Conservation (phyloP, 495 filamentous ascomycete genomes). For the Daldinia concentrica region DNA sequence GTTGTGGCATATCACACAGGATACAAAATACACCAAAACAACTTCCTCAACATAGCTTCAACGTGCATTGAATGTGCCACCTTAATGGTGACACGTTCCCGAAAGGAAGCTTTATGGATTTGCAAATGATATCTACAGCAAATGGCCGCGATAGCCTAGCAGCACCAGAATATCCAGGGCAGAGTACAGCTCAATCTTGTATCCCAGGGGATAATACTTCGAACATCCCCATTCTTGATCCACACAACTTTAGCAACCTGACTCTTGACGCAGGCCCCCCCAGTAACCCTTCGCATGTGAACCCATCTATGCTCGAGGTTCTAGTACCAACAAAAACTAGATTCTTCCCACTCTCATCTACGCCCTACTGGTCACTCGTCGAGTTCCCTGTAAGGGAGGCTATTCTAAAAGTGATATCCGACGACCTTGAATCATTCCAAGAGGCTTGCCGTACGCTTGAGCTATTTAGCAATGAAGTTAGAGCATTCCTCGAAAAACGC, state of each 20-base stretch:
- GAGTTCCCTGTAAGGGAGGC: constrained; percentile 10
- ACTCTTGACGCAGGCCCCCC: not conserved
- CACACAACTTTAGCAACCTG: not conserved
- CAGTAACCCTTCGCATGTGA: not conserved
- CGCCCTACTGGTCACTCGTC: not conserved
- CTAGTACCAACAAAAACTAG: not conserved
- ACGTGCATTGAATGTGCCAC: not conserved
- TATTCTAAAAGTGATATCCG: constrained; percentile 7
- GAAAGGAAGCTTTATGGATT: not conserved
- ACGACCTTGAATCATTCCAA: constrained; percentile 3
- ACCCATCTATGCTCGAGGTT: not conserved
- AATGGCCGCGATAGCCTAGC: too few relatives aligned
- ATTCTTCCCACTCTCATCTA: not conserved
- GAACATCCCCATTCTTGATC: not conserved
- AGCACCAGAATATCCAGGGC: not conserved
- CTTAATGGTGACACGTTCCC: not conserved
- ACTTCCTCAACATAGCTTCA: not conserved
- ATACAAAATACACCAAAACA: not conserved
- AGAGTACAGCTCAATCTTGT: not conserved
- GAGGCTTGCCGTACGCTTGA: not conserved
- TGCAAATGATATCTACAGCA: not conserved
- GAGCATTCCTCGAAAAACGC: not conserved
- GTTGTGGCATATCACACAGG: not conserved
- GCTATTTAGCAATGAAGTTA: not conserved
- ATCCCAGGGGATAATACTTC: not conserved